Evolutionary conservation across 2,329 filamentous ascomycete genomes (phyloP).

Genomic region (Nakataea oryzae): DNA sequence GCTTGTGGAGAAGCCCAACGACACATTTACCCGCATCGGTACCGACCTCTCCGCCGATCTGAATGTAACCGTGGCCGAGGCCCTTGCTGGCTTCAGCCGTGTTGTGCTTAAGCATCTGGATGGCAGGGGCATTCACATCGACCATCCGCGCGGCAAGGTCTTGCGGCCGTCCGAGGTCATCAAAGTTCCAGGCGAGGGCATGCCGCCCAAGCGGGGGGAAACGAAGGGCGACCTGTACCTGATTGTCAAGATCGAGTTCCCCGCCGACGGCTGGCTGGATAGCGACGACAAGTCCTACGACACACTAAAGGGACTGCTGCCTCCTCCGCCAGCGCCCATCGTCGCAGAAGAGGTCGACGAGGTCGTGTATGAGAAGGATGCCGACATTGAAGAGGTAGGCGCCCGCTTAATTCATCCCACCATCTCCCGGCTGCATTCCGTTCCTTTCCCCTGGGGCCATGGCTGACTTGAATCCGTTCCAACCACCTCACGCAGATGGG

Average conservation of each 20-base stretch:
- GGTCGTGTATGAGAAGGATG: slow-evolving; percentile 75
- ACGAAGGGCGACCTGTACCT: slow-evolving; percentile 79
- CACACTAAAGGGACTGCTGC: slow-evolving; percentile 65
- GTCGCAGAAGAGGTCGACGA: slow-evolving; percentile 72
- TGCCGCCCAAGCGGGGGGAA: slow-evolving; percentile 85
- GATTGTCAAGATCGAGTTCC: slow-evolving; percentile 77
- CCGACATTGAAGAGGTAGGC: slow-evolving; percentile 66
- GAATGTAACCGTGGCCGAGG: slow-evolving; percentile 71
- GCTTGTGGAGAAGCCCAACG: slow-evolving; percentile 71
- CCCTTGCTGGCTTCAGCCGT: slow-evolving; percentile 79
- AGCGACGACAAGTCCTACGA: slow-evolving; percentile 60
- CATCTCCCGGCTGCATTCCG: slow-evolving; percentile 6
- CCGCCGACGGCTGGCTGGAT: slow-evolving; percentile 71
- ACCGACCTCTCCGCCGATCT: slow-evolving; percentile 76
- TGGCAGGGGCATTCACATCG: slow-evolving; percentile 76
- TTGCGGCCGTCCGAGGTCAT: slow-evolving; percentile 75
- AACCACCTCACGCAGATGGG: slow-evolving; percentile 46
- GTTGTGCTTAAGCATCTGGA: slow-evolving; percentile 90
- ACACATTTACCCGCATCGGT: slow-evolving; percentile 71
- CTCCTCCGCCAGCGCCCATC: slow-evolving; percentile 49
- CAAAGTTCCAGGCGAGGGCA: slow-evolving; percentile 81
- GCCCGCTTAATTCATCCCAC: no score
- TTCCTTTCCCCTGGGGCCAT: not conserved
- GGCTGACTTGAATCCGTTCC: not conserved
- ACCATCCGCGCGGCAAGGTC: slow-evolving; percentile 71